Base-by-base conservation (phyloP, 345 rosid genomes). In the Toxicodendron radicans region DNA sequence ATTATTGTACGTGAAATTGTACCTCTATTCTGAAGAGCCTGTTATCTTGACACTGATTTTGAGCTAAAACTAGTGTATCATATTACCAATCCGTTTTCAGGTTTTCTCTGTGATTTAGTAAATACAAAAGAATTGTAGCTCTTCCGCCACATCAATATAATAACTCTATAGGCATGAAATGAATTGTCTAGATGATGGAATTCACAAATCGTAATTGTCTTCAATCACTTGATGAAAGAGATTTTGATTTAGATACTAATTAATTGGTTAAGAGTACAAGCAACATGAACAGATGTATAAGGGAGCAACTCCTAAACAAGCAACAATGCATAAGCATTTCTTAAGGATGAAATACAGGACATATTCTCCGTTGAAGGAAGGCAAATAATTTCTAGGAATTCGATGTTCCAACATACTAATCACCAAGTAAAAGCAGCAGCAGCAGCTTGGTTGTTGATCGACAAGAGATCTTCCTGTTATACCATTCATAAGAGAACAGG, bases 1-100 rank as follows among this genome's bases (percentile, higher is more conserved):
- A 5, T 52, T 8, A 32, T 21, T 53, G 65, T 73, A 38, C 27
- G 11, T 20, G 59, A 58, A 64, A 12, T 41, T 65, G 68, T 72
- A 7, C 27, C 45, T 18, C 49, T 18, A 7, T 3, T 53, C 16
- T 17, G 4, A 12, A 38, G 20, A 65, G 43, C 20, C 20, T 49
- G 20, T 66, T 51, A 33, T 46, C 67, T 33, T 32, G 32, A 32
- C 20, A 5, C 5, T 45, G 23, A 72, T 46, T 20, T 23, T 32
- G 51, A 9, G 35, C 38, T 63, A 17, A 73, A 23, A 10, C 45
- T 52, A 33, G 61, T 30, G 13, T 48, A 24, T 41, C 48, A 46
- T 18, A 30, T 30, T 11, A 60, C 18, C n/a, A 48, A 71, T 7
- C 38, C 5, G 38, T 35, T 35, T 35, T 3, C 2, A 6, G 38